Conservation (phyloP, 179 eudicot species). For the Silene coronaria region DNA sequence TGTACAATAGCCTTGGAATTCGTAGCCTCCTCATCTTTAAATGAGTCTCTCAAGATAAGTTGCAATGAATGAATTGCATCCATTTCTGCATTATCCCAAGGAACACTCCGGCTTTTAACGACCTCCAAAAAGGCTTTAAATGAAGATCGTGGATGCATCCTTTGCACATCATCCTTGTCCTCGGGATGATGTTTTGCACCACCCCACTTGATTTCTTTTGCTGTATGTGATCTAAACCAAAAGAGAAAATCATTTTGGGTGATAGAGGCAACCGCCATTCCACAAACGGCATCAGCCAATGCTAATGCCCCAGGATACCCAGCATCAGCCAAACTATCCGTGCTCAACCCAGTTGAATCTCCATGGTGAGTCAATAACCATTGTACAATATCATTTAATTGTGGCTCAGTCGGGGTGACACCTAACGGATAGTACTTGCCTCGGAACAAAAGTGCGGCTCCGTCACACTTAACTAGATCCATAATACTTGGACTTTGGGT, state of each 20-base stretch:
- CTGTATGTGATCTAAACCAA: slow-evolving; percentile 94
- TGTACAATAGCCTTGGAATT: slow-evolving; percentile 53
- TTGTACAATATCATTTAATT: slow-evolving; percentile 77
- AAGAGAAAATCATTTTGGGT: slow-evolving; percentile 72
- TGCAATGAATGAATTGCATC: slow-evolving; percentile 97
- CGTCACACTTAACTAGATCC: slow-evolving; percentile 94
- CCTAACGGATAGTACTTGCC: slow-evolving; percentile 75
- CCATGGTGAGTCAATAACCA: slow-evolving; percentile 72
- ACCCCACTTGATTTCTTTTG: slow-evolving; percentile 94
- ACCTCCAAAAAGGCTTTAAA: slow-evolving; percentile 89
- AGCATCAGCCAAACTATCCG: slow-evolving; percentile 87
- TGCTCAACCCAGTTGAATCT: slow-evolving; percentile 90
- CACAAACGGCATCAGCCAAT: slow-evolving; percentile 89
- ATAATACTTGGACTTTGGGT: slow-evolving; percentile 89
- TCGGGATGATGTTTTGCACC: slow-evolving; percentile 94
- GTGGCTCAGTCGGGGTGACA: slow-evolving; percentile 78
- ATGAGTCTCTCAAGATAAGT: slow-evolving; percentile 77
- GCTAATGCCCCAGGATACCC: slow-evolving; percentile 82
- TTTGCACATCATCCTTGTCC: slow-evolving; percentile 82
- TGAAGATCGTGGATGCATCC: slow-evolving; percentile 96
- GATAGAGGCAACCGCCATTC: slow-evolving; percentile 92
- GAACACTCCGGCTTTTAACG: slow-evolving; percentile 78
- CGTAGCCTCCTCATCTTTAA: slow-evolving; percentile 43
- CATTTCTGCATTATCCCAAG: slow-evolving; percentile 94
- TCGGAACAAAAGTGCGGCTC: slow-evolving; percentile 74